Percentiles rank a stretch among this genome's conserved stretches.
Evolutionary conservation across 305 asterid genomes (phyloP).

Genomic region (Fraxinus baroniana): DNA sequence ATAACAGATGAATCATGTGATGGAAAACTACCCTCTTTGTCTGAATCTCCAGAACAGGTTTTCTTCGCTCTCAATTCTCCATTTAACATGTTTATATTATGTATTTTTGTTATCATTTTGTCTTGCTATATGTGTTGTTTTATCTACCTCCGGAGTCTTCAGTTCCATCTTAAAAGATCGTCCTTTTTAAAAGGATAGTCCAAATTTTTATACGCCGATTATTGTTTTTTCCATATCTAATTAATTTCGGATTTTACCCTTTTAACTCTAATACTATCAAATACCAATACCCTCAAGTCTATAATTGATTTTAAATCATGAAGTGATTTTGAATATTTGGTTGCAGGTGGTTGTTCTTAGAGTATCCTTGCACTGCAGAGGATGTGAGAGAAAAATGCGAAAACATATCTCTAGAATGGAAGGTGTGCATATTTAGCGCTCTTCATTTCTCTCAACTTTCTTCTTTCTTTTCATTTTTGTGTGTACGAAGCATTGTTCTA

Average conservation of each 20-base stretch:
- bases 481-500: background rate
- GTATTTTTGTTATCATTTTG: background rate
- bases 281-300: background rate
- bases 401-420: slow-evolving; percentile 89
- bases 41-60: slow-evolving; percentile 50
- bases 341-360: slow-evolving; percentile 83
- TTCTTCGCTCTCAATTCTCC: background rate
- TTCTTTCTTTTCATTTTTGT: background rate
- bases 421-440: slow-evolving; percentile 38
- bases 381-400: slow-evolving; percentile 90
- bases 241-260: background rate
- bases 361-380: slow-evolving; percentile 92
- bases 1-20: slow-evolving; percentile 26
- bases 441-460: background rate
- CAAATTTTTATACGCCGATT: background rate
- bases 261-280: background rate
- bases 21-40: slow-evolving; percentile 23
- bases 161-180: background rate
- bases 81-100: background rate
- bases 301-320: background rate
- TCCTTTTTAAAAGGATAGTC: background rate
- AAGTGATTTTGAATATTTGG: background rate
- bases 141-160: background rate
- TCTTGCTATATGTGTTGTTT: background rate
- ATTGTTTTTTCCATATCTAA: background rate